Base-by-base conservation (phyloP, 2,329 filamentous ascomycete species). In the Xylariaceae sp. region DNA sequence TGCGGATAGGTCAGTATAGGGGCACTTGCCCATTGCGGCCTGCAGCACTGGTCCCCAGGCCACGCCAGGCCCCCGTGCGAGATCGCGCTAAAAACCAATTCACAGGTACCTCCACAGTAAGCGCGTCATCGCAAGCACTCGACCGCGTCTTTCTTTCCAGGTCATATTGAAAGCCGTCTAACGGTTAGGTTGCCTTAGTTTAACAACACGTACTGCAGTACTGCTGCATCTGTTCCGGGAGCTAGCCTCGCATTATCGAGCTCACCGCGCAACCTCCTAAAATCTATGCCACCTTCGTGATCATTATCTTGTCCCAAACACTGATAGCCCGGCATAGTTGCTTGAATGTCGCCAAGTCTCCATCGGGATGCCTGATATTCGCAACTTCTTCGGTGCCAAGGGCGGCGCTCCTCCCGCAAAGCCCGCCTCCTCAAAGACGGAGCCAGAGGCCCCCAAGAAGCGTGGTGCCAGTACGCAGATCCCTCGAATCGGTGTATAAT, bases 341-440 rank as follows among this genome's bases (percentile, higher is more conserved):
- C 36, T 7, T 17, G 33, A 30, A 11, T 22, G 33, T 15, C 39
- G 44, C 44, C 44, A 7, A 27, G 22, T 3, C 5, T 5, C 36
- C 49, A 18, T 35, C 53, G 56, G 58, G 54, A 95, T 96, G 90
- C 83, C 90, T 55, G 92, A 97, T 70, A 97, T 96, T 63, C 81
- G 91, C 64, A 90, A 78, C 61, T 97, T 96, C 71, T 96, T 97
- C 74, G 84, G 86, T 48, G 83, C 87, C 53, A 90, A 90, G 68
- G 81, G 82, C 45, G 77, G 80, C 56, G 75, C 78, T 59, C 72
- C 77, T 40, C 72, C 78, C 44, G 70, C 75, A 42, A 75, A 79
- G 59, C 71, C 74, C 55, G 70, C 73, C 33, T 60, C 69, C 11
- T 58, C 71, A 2, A 76, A 75, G 62, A 65, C 65, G 38, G 74